Evolutionary conservation across 2,329 filamentous ascomycete species (phyloP).

Genomic region (Penicillium sp.): DNA sequence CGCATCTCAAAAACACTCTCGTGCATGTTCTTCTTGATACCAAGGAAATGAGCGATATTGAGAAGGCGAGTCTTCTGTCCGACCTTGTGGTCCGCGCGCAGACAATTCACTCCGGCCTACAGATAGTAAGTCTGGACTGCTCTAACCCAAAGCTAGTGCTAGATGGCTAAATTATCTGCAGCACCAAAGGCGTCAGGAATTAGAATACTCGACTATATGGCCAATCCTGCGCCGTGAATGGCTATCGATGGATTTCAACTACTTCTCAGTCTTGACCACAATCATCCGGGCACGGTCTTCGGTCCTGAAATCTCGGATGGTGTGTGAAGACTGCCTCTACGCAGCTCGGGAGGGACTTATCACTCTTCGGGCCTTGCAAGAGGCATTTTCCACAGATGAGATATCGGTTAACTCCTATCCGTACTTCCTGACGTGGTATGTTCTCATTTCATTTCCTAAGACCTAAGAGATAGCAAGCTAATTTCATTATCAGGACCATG

Average conservation of each 20-base stretch:
- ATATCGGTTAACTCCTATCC: conserved; percentile 21
- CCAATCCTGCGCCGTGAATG: conserved; percentile 15
- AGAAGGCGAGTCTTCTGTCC: conserved; percentile 21
- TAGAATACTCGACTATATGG: conserved; percentile 15
- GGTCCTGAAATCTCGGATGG: conserved; percentile 23
- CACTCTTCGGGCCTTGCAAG: conserved; percentile 19
- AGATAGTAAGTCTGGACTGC: conserved; percentile 10
- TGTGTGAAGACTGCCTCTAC: conserved; percentile 25
- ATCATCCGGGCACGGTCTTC: conserved; percentile 24
- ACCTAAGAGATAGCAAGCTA: too few relatives aligned
- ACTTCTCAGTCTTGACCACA: conserved; percentile 23
- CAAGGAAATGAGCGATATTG: conserved; percentile 13
- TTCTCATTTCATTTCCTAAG: too few relatives aligned
- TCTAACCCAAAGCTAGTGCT: not conserved
- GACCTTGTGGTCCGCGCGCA: conserved; percentile 20
- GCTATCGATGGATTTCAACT: conserved; percentile 26
- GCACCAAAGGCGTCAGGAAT: conserved; percentile 16
- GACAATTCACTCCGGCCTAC: conserved; percentile 16
- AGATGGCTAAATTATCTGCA: not conserved
- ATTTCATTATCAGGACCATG: conserved; percentile 19
- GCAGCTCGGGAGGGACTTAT: conserved; percentile 20
- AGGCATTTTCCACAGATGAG: conserved; percentile 12
- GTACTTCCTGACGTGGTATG: conserved; percentile 24
- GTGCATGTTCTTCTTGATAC: conserved; percentile 17
- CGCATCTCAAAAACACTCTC: conserved; percentile 15